These are phyloP conservation scores for Scleroderma bovista DNA, from an alignment of 768 basidiomycete genomes.

Conservation along the genomic window DNA sequence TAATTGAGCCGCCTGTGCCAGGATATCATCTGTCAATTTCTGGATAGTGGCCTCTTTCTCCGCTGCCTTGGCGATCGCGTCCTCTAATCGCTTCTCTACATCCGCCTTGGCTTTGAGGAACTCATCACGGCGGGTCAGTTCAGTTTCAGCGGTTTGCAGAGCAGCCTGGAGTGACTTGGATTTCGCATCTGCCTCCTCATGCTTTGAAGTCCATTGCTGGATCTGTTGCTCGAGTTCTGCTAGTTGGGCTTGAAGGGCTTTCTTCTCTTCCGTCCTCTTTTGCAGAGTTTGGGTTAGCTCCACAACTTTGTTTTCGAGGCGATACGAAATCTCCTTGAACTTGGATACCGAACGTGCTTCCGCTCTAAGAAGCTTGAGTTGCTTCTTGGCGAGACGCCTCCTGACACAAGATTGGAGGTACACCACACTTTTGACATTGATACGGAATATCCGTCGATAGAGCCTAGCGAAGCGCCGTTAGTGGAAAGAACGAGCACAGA, in stretches of 20 bases:
- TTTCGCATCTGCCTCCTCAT: slow-evolving; percentile 80
- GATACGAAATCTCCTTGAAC: slow-evolving; percentile 98
- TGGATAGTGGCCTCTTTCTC: slow-evolving; percentile 86
- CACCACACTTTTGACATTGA: slow-evolving; percentile 67
- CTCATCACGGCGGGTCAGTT: slow-evolving; percentile 66
- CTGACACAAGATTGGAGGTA: slow-evolving; percentile 91
- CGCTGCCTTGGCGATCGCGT: slow-evolving; percentile 60
- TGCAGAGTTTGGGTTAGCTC: slow-evolving; percentile 95
- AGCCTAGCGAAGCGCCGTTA: slow-evolving; percentile 33
- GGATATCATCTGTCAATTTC: slow-evolving; percentile 73
- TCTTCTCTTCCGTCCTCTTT: slow-evolving; percentile 86
- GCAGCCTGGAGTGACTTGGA: slow-evolving; percentile 68
- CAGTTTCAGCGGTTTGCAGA: slow-evolving; percentile 64
- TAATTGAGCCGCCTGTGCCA: slow-evolving; percentile 65
- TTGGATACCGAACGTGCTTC: slow-evolving; percentile 97
- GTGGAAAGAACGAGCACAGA: not conserved
- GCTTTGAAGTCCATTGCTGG: slow-evolving; percentile 75
- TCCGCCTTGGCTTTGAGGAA: slow-evolving; percentile 71
- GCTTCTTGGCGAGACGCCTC: slow-evolving; percentile 78
- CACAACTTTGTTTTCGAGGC: slow-evolving; percentile 97
- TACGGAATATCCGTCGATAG: slow-evolving; percentile 46
- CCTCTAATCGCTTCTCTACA: slow-evolving; percentile 76
- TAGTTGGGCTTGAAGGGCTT: slow-evolving; percentile 73
- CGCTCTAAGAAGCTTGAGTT: slow-evolving; percentile 75
- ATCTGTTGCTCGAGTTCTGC: slow-evolving; percentile 80